A percentile compares a stretch with the other conserved stretches of the same genome.
Evolutionary conservation across 2,329 filamentous ascomycete genomes (phyloP).

Genomic region (Penicillium sumatraense): DNA sequence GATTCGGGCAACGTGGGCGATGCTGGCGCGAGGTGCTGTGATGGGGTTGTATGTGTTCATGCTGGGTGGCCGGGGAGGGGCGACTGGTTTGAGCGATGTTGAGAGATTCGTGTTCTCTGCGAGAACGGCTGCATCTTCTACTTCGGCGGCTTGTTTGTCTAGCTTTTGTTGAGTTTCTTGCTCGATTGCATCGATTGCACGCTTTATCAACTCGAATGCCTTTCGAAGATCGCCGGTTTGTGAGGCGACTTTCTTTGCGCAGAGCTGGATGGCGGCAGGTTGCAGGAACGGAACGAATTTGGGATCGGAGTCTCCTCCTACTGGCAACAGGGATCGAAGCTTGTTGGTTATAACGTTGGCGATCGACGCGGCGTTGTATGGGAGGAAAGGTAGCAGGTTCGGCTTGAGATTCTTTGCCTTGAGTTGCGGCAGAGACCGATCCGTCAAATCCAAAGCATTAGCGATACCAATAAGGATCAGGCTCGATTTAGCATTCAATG

Average conservation of each 20-base stretch:
- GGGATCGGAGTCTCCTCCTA: constrained; percentile 45
- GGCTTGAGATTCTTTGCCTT: constrained; percentile 93
- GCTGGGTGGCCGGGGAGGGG: constrained; percentile 44
- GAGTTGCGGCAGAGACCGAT: constrained; percentile 89
- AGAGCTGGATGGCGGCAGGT: constrained; percentile 89
- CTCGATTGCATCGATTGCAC: constrained; percentile 88
- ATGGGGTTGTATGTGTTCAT: constrained; percentile 67
- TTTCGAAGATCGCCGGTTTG: constrained; percentile 94
- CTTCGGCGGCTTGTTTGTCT: constrained; percentile 62
- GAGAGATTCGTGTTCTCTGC: constrained; percentile 80
- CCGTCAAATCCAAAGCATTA: constrained; percentile 93
- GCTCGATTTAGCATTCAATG: constrained; percentile 76
- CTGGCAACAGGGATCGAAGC: constrained; percentile 72
- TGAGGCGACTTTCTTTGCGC: constrained; percentile 89
- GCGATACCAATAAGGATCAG: constrained; percentile 90
- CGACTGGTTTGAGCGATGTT: constrained; percentile 46
- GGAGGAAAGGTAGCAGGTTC: constrained; percentile 85
- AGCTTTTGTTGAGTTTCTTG: constrained; percentile 77
- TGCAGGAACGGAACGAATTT: constrained; percentile 85
- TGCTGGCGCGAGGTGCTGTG: constrained; percentile 84
- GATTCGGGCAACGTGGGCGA: constrained; percentile 88
- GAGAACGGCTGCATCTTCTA: constrained; percentile 70
- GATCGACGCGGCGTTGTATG: constrained; percentile 87
- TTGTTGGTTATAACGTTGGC: constrained; percentile 84
- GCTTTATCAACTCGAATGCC: constrained; percentile 90